Conservation (phyloP, 2,329 filamentous ascomycete genomes). For the Cytospora chrysosperma region DNA sequence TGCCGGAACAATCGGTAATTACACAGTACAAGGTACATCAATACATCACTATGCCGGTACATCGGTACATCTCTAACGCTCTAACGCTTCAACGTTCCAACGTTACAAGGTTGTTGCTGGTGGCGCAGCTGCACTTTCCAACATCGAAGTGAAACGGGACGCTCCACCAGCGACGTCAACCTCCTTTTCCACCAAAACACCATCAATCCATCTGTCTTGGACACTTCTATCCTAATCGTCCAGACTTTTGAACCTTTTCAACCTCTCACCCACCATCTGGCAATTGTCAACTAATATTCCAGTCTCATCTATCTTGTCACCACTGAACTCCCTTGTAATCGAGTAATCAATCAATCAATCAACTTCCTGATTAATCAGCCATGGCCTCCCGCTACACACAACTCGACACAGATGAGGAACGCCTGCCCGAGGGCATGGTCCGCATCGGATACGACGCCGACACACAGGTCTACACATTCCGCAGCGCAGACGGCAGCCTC, state of each 20-base stretch:
- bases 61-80: too few relatives aligned
- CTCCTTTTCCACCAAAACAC: neutral
- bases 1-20: neutral
- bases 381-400: constrained; percentile 26
- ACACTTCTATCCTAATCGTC: too few relatives aligned
- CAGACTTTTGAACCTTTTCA: neutral
- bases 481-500: constrained; percentile 40
- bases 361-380: neutral
- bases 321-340: neutral
- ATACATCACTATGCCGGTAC: too few relatives aligned
- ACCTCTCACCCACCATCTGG: neutral
- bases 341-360: neutral
- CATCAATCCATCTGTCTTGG: too few relatives aligned
- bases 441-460: constrained; percentile 53
- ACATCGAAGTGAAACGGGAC: neutral
- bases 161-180: neutral
- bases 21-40: neutral
- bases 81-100: too few relatives aligned
- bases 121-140: neutral
- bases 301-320: too few relatives aligned
- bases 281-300: too few relatives aligned
- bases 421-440: constrained; percentile 48
- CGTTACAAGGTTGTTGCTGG: too few relatives aligned
- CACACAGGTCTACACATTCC: constrained; percentile 47
- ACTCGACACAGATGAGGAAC: constrained; percentile 39